phyloP scores from a whole-genome alignment of 1,284 basidiomycete species.

The Sporisorium scitamineum region DNA sequence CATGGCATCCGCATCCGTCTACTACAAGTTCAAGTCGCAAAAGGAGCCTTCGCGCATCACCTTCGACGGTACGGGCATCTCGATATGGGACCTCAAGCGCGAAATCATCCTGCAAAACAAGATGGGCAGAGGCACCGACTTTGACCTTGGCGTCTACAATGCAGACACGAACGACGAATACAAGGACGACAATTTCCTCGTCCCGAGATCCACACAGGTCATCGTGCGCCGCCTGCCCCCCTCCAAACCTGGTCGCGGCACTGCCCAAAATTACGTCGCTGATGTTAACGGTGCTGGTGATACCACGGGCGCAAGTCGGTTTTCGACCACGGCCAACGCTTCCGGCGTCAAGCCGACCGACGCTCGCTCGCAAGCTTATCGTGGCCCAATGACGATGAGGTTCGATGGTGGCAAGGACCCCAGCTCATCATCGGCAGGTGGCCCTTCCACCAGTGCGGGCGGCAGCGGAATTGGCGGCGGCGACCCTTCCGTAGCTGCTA shows the following conservation, averaged over 20 bases:
- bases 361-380: constrained; percentile 27
- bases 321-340: constrained; percentile 37
- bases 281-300: constrained; percentile 70
- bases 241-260: constrained; percentile 87
- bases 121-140: constrained; percentile 94
- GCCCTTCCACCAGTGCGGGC: neutral
- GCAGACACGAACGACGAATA: constrained; percentile 75
- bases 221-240: constrained; percentile 90
- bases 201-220: constrained; percentile 93
- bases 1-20: constrained; percentile 75
- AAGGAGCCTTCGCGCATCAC: constrained; percentile 93
- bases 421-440: neutral
- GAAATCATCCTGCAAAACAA: constrained; percentile 97
- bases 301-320: constrained; percentile 27
- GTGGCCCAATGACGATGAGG: constrained; percentile 79
- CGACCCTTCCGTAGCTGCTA: constrained; percentile 23
- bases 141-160: constrained; percentile 85
- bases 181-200: constrained; percentile 88
- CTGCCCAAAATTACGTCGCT: constrained; percentile 85
- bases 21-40: constrained; percentile 97
- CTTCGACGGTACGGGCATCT: constrained; percentile 98
- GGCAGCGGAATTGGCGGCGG: neutral
- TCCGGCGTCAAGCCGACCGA: constrained; percentile 28
- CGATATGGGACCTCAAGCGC: constrained; percentile 98
- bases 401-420: constrained; percentile 75